These are phyloP conservation scores for Orbilia javanica DNA, from an alignment of 2,329 filamentous ascomycete genomes.

Conservation along the genomic window DNA sequence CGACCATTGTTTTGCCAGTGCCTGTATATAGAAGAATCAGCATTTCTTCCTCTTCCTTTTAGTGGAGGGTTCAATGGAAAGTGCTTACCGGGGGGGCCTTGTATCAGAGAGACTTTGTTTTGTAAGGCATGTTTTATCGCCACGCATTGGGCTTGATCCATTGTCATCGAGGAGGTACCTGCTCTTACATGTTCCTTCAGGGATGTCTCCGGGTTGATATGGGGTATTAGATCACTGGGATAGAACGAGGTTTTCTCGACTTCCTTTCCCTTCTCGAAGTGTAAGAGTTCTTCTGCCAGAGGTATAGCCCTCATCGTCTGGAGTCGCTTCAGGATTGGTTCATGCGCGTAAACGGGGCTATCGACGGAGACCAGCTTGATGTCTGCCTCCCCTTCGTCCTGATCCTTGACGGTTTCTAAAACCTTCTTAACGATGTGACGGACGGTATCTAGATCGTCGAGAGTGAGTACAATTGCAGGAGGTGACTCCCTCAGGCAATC, in stretches of 20 bases:
- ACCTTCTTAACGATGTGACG: constrained; percentile 29
- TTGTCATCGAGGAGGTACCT: constrained; percentile 62
- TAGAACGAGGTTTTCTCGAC: constrained; percentile 43
- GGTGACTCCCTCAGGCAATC: constrained; percentile 66
- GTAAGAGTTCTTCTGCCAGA: constrained; percentile 70
- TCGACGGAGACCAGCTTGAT: constrained; percentile 73
- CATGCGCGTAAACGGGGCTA: constrained; percentile 76
- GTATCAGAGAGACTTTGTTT: constrained; percentile 73
- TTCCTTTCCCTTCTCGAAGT: constrained; percentile 53
- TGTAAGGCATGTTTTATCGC: constrained; percentile 72
- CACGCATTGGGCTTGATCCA: constrained; percentile 71
- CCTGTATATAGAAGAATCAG: constrained; percentile 61
- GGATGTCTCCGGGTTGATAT: constrained; percentile 62
- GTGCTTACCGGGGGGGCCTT: constrained; percentile 74
- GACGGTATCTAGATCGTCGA: constrained; percentile 63
- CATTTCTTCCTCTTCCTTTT: too few species aligned
- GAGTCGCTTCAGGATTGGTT: constrained; percentile 74
- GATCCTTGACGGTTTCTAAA: constrained; percentile 49
- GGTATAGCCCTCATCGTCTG: constrained; percentile 72
- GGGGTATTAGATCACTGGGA: constrained; percentile 23
- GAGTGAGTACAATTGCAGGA: constrained; percentile 70
- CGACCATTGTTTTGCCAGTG: constrained; percentile 81
- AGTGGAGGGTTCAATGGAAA: constrained; percentile 25
- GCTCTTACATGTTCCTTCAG: constrained; percentile 23
- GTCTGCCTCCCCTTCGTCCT: constrained; percentile 64